A percentile compares a stretch with the other conserved stretches of the same genome.
Conservation (phyloP, 768 basidiomycete genomes). For the Mycena amicta region DNA sequence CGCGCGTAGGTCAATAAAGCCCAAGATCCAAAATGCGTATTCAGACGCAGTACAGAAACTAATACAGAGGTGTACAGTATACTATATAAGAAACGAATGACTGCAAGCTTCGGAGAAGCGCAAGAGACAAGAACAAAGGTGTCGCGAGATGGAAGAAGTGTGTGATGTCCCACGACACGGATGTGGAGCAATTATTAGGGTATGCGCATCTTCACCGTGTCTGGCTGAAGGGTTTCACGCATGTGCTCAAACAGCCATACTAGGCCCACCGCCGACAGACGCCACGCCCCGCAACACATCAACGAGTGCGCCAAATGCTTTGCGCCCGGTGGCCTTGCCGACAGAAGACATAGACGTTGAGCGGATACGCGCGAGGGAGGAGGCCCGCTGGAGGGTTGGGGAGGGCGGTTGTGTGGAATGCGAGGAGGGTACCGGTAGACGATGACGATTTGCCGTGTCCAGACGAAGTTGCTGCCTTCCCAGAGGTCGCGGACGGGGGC, state of each 20-base stretch:
- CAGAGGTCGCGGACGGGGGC: too few species aligned
- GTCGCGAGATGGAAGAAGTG: background rate
- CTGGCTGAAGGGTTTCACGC: background rate
- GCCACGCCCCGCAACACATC: slow-evolving; percentile 22
- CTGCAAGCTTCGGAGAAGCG: background rate
- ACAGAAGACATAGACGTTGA: slow-evolving; percentile 15
- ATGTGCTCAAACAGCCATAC: slow-evolving; percentile 1
- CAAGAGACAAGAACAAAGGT: background rate
- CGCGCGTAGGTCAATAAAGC: too few species aligned
- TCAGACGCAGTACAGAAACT: background rate
- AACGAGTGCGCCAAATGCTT: slow-evolving; percentile 21
- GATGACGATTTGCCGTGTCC: background rate
- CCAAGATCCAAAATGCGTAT: background rate
- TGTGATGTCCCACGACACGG: too few species aligned
- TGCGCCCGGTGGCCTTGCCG: slow-evolving; percentile 7
- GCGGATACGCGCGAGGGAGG: slow-evolving; percentile 12
- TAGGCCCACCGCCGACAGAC: slow-evolving; percentile 5
- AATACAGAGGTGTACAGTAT: background rate
- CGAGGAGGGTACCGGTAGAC: background rate
- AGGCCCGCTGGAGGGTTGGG: slow-evolving; percentile 3
- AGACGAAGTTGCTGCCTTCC: background rate
- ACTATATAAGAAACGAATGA: background rate
- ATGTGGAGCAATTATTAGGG: background rate
- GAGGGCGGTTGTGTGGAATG: background rate
- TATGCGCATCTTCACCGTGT: background rate